These are phyloP conservation scores for Tephrocybe sp. DNA, from an alignment of 768 basidiomycete genomes.

Conservation along the genomic window DNA sequence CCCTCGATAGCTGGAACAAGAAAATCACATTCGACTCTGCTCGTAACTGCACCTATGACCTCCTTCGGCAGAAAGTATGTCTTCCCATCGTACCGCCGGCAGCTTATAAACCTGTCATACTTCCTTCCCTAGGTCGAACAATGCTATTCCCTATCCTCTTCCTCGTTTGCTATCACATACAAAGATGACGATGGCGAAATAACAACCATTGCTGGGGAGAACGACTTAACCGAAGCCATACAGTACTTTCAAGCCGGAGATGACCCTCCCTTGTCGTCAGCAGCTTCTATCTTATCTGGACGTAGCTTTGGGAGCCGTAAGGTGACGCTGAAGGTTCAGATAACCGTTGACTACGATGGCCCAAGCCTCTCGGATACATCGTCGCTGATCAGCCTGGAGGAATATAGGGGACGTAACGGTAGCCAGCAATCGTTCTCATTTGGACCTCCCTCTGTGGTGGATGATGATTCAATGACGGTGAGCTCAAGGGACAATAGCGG, in stretches of 20 bases:
- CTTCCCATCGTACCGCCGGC: constrained; percentile 19
- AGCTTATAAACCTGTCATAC: background rate
- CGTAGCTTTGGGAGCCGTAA: constrained; percentile 66
- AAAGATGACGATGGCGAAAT: constrained; percentile 88
- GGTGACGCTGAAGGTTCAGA: constrained; percentile 75
- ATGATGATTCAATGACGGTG: constrained; percentile 76
- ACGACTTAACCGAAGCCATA: constrained; percentile 84
- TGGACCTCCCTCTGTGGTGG: constrained; percentile 44
- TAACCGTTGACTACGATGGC: constrained; percentile 87
- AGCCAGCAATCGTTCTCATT: constrained; percentile 59
- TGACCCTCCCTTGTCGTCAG: constrained; percentile 68
- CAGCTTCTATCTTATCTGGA: constrained; percentile 72
- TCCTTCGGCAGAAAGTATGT: constrained; percentile 68
- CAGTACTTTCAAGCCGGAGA: constrained; percentile 84
- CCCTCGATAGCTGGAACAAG: constrained; percentile 71
- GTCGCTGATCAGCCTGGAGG: constrained; percentile 78
- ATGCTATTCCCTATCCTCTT: constrained; percentile 73
- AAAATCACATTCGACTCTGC: constrained; percentile 80
- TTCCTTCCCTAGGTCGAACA: constrained; percentile 67
- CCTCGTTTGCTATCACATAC: constrained; percentile 74
- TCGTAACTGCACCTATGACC: constrained; percentile 73
- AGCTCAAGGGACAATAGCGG: constrained; percentile 63
- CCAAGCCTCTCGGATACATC: constrained; percentile 88
- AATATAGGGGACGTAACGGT: constrained; percentile 59
- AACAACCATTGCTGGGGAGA: constrained; percentile 63